Evolutionary conservation across 2,329 filamentous ascomycete species (phyloP).

Genomic region (Verticillium nonalfalfae): DNA sequence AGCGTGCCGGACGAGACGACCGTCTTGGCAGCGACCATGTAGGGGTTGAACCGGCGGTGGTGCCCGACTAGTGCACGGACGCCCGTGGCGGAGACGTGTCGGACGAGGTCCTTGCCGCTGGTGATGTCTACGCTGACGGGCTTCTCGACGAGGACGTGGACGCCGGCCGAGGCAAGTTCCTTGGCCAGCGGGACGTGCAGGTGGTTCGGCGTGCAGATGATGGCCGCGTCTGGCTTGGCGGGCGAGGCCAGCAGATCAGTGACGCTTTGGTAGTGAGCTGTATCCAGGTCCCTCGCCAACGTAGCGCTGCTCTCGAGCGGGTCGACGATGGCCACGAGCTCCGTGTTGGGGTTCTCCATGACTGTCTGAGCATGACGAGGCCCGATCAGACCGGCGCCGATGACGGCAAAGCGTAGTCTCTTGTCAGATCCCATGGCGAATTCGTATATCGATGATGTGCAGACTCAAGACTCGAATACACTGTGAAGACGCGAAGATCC

Average conservation of each 20-base stretch:
- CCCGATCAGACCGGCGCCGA: conserved; percentile 22
- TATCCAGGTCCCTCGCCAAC: conserved; percentile 15
- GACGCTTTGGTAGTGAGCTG: conserved; percentile 23
- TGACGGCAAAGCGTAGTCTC: conserved; percentile 17
- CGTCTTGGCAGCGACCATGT: conserved; percentile 41
- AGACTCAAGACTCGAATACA: too few relatives aligned
- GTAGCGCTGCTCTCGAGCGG: conserved; percentile 13
- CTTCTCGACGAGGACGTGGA: conserved; percentile 54
- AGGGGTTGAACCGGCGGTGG: conserved; percentile 54
- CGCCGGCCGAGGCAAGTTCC: conserved; percentile 36
- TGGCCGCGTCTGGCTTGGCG: conserved; percentile 42
- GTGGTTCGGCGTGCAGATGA: conserved; percentile 54
- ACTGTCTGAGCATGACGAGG: conserved; percentile 23
- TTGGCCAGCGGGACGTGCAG: conserved; percentile 46
- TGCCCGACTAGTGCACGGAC: conserved; percentile 49
- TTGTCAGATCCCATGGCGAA: not conserved
- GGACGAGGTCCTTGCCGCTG: conserved; percentile 24
- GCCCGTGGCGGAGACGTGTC: conserved; percentile 15
- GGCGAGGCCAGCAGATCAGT: conserved; percentile 31
- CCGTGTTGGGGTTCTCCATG: conserved; percentile 10
- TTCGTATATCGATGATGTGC: too few relatives aligned
- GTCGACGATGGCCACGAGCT: conserved; percentile 23
- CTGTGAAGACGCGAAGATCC: too few relatives aligned
- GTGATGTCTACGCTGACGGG: conserved; percentile 38
- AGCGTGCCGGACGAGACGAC: conserved; percentile 31